Percentiles rank a stretch among this genome's conserved stretches.
Conservation (phyloP, 257 asterid genomes). For the Petunia secreta region DNA sequence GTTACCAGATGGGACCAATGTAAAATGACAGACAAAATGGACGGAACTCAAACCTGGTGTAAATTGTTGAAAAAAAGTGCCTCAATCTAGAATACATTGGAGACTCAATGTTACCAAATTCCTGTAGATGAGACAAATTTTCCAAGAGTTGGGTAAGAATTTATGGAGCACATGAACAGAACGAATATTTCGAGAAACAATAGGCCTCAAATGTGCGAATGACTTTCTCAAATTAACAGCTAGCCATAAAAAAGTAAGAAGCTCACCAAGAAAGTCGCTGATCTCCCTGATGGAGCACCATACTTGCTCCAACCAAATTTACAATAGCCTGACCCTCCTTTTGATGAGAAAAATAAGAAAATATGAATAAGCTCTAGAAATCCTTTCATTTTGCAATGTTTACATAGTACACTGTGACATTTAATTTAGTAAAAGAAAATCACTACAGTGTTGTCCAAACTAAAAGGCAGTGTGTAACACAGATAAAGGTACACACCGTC, state of each 20-base stretch:
- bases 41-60: constrained; percentile 60
- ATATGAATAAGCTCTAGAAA: constrained; percentile 19
- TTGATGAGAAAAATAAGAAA: constrained; percentile 27
- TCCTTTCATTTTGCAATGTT: neutral
- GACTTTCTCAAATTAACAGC: constrained; percentile 27
- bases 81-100: constrained; percentile 92
- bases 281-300: constrained; percentile 85
- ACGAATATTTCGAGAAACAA: constrained; percentile 20
- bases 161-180: constrained; percentile 1
- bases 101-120: constrained; percentile 93
- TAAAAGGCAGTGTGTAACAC: neutral
- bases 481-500: constrained; percentile 60
- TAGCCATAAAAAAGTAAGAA: constrained; percentile 28
- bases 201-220: constrained; percentile 30
- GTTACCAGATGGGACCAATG: neutral
- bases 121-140: constrained; percentile 51
- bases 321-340: constrained; percentile 98
- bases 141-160: neutral
- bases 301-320: constrained; percentile 99
- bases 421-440: neutral
- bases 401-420: neutral
- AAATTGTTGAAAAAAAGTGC: constrained; percentile 90
- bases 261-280: constrained; percentile 92
- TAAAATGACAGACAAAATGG: constrained; percentile 3
- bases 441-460: neutral